Conservation (phyloP, 345 rosid genomes). For the Euphorbia lathyris region DNA sequence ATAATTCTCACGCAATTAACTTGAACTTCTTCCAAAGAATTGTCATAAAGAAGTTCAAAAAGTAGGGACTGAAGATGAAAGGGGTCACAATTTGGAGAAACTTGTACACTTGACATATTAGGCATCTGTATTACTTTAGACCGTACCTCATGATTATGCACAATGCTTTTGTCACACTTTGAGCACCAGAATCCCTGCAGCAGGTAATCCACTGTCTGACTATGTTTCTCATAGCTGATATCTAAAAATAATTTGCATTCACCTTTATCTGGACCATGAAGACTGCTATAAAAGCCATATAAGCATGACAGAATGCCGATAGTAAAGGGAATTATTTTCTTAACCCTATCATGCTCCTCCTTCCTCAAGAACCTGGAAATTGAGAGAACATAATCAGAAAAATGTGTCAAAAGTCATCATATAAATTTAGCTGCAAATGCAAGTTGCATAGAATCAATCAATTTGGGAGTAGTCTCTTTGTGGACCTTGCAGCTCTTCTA, state of each 20-base stretch:
- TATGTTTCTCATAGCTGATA: conserved; percentile 33
- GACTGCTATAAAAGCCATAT: conserved; percentile 44
- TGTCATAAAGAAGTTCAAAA: conserved; percentile 67
- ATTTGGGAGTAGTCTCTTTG: background rate
- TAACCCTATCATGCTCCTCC: conserved; percentile 55
- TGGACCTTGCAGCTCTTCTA: background rate
- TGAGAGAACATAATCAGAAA: conserved; percentile 15
- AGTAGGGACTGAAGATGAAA: conserved; percentile 46
- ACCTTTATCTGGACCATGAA: conserved; percentile 35
- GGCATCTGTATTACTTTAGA: conserved; percentile 33
- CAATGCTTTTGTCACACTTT: conserved; percentile 57
- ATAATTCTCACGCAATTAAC: conserved; percentile 69
- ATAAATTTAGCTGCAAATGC: background rate
- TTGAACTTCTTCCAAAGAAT: conserved; percentile 79
- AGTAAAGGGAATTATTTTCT: conserved; percentile 57
- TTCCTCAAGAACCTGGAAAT: conserved; percentile 57
- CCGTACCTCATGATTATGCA: conserved; percentile 28
- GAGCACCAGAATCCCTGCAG: conserved; percentile 79
- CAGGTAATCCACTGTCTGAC: conserved; percentile 42
- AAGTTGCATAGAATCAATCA: background rate
- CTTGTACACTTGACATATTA: conserved; percentile 30
- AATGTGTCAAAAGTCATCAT: conserved; percentile 15
- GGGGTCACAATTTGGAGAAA: conserved; percentile 37
- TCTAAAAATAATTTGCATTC: conserved; percentile 55
- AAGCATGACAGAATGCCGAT: conserved; percentile 82